These are phyloP conservation scores for Pseudogymnoascus sp. DNA, from an alignment of 2,329 filamentous ascomycete genomes.

Conservation along the genomic window DNA sequence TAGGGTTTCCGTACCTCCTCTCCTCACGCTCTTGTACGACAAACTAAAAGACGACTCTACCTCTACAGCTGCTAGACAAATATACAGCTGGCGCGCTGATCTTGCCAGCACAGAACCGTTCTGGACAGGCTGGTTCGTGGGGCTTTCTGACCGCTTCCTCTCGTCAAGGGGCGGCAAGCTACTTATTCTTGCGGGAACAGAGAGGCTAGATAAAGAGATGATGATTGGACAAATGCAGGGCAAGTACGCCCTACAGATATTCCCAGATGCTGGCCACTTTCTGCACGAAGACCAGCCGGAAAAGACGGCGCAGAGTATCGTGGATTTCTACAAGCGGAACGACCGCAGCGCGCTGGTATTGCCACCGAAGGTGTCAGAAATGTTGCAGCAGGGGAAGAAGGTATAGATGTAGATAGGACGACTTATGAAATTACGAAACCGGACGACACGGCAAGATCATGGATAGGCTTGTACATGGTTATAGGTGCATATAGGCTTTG, in stretches of 20 bases:
- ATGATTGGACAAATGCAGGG: constrained; percentile 98
- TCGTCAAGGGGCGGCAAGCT: constrained; percentile 74
- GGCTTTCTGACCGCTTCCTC: constrained; percentile 82
- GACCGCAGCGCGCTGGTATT: constrained; percentile 77
- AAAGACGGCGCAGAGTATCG: constrained; percentile 75
- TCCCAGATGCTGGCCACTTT: constrained; percentile 93
- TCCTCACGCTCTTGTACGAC: constrained; percentile 39
- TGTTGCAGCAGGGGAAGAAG: constrained; percentile 54
- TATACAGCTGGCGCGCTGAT: constrained; percentile 80
- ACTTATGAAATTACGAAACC: neutral
- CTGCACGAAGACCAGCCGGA: constrained; percentile 91
- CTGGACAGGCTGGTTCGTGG: constrained; percentile 90
- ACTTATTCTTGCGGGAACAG: constrained; percentile 77
- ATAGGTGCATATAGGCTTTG: neutral
- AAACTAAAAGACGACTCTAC: constrained; percentile 34
- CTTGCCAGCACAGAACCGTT: constrained; percentile 76
- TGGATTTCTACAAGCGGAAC: constrained; percentile 88
- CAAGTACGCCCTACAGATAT: constrained; percentile 91
- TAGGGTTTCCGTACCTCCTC: constrained; percentile 73
- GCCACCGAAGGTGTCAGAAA: constrained; percentile 81
- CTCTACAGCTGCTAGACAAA: constrained; percentile 13
- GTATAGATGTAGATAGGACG: constrained; percentile 32
- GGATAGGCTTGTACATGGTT: neutral
- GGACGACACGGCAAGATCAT: neutral
- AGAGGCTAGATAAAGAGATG: constrained; percentile 80